Conservation (phyloP, 1,284 basidiomycete species). For the Rhizopogon parksii region DNA sequence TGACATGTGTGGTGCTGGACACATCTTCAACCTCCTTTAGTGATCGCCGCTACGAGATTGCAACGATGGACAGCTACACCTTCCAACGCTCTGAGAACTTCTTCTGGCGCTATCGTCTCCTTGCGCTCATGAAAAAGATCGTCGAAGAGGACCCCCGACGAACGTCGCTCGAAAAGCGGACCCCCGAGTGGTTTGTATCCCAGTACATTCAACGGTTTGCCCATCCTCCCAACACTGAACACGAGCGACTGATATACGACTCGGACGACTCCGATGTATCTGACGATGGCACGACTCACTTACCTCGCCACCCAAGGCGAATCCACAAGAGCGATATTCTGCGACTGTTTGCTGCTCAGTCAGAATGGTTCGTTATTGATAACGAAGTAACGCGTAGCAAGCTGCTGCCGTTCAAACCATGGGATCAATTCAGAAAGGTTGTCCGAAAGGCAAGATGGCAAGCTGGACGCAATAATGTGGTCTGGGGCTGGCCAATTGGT, state of each 20-base stretch:
- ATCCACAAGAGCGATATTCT: slow-evolving; percentile 39
- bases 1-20: slow-evolving; percentile 1
- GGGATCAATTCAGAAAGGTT: slow-evolving; percentile 37
- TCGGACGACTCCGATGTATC: slow-evolving; percentile 30
- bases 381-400: slow-evolving; percentile 26
- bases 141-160: slow-evolving; percentile 23
- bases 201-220: slow-evolving; percentile 28
- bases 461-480: slow-evolving; percentile 18
- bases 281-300: slow-evolving; percentile 19
- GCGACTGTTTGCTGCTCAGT: slow-evolving; percentile 41
- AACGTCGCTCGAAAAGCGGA: slow-evolving; percentile 32
- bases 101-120: slow-evolving; percentile 35
- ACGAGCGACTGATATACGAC: slow-evolving; percentile 31
- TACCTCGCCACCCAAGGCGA: slow-evolving; percentile 33
- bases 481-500: slow-evolving; percentile 25
- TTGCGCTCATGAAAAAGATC: slow-evolving; percentile 35
- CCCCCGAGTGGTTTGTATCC: slow-evolving; percentile 43
- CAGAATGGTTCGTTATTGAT: slow-evolving; percentile 45
- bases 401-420: slow-evolving; percentile 36
- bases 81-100: slow-evolving; percentile 40
- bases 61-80: slow-evolving; percentile 38
- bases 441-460: slow-evolving; percentile 26
- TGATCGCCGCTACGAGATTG: slow-evolving; percentile 33
- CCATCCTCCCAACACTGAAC: slow-evolving; percentile 19
- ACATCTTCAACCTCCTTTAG: slow-evolving; percentile 18